A percentile compares a stretch with the other conserved stretches of the same genome.
Evolutionary conservation across 176 grass and related monocot genomes (phyloP).

Genomic region (Tuctoria greenei): DNA sequence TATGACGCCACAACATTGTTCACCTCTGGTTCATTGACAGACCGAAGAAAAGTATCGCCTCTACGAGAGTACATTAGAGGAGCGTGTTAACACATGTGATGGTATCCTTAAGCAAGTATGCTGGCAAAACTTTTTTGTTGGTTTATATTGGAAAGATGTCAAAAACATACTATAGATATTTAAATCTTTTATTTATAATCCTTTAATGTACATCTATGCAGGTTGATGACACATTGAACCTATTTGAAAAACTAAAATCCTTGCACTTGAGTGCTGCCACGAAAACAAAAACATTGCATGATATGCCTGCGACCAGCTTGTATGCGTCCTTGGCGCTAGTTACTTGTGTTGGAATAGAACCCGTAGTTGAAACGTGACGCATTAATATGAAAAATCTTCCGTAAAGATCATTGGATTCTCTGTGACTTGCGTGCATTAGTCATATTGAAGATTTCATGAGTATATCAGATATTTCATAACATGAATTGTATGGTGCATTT

Average conservation of each 20-base stretch:
- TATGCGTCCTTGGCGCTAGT: conserved; percentile 36
- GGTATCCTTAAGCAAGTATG: conserved; percentile 91
- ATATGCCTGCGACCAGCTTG: conserved; percentile 93
- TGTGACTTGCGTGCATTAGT: neutral
- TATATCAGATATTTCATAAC: conserved; percentile 20
- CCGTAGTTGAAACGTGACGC: neutral
- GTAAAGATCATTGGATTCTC: neutral
- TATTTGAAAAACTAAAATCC: conserved; percentile 86
- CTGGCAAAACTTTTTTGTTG: conserved; percentile 25
- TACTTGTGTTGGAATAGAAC: neutral
- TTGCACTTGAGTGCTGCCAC: conserved; percentile 83
- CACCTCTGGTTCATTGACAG: conserved; percentile 52
- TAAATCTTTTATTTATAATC: neutral
- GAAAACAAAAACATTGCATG: conserved; percentile 92
- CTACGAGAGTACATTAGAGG: conserved; percentile 76
- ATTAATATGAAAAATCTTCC: conserved; percentile 9
- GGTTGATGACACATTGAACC: conserved; percentile 90
- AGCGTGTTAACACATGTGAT: conserved; percentile 82
- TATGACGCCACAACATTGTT: neutral
- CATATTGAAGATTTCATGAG: conserved; percentile 29
- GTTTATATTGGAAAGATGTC: conserved; percentile 15
- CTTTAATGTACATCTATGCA: conserved; percentile 38
- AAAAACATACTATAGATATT: neutral
- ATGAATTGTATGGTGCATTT: neutral
- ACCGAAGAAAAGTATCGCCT: conserved; percentile 94